Evolutionary conservation across 176 grass and related monocot species (phyloP).

Genomic region (Calamus simplicifolius): DNA sequence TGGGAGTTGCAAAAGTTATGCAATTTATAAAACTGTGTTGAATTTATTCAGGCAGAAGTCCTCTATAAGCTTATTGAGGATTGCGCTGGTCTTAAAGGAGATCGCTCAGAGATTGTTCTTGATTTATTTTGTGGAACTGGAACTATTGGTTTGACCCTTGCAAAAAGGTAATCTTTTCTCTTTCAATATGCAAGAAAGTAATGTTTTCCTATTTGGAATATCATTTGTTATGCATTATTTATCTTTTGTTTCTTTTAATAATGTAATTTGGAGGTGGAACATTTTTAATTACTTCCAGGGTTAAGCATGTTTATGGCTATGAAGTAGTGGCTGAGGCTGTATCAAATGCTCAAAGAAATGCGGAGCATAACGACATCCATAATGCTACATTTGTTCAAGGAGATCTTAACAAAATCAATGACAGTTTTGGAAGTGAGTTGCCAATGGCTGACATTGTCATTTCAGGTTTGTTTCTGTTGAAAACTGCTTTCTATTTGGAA

Average conservation of each 20-base stretch:
- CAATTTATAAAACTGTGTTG: not conserved
- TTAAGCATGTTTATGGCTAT: constrained; percentile 81
- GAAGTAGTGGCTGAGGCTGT: constrained; percentile 87
- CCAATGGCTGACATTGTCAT: constrained; percentile 83
- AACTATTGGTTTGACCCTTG: constrained; percentile 93
- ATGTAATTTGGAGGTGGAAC: not conserved
- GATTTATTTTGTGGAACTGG: constrained; percentile 97
- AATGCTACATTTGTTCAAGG: constrained; percentile 95
- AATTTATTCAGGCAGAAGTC: constrained; percentile 64
- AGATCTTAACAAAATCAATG: constrained; percentile 88
- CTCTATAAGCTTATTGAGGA: constrained; percentile 86
- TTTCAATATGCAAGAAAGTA: too few species aligned
- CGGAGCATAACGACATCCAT: constrained; percentile 57
- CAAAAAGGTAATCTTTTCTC: constrained; percentile 42
- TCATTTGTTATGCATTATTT: too few species aligned
- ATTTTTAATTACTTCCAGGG: constrained; percentile 27
- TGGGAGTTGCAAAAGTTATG: too few species aligned
- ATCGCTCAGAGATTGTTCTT: constrained; percentile 85
- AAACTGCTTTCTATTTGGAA: not conserved
- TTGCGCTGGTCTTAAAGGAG: constrained; percentile 72
- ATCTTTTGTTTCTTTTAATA: too few species aligned
- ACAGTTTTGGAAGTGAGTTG: constrained; percentile 82
- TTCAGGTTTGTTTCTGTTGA: constrained; percentile 43
- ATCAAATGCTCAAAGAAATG: constrained; percentile 72
- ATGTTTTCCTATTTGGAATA: too few species aligned